These are phyloP conservation scores for Drosera spatulata DNA, from an alignment of 179 eudicot species.

Conservation along the genomic window DNA sequence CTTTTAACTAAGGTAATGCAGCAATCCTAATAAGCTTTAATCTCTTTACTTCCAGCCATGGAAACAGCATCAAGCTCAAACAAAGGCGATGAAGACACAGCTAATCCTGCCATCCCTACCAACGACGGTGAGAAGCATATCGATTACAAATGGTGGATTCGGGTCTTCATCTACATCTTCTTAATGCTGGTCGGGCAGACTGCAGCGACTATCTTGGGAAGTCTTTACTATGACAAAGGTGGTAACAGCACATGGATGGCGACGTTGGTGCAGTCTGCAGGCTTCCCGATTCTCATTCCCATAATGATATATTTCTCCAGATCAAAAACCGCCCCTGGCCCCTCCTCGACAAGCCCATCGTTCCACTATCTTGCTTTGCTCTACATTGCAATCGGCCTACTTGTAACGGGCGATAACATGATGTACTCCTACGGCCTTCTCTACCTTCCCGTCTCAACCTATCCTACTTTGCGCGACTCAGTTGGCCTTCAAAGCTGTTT, in stretches of 20 bases:
- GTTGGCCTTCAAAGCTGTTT: conserved; percentile 52
- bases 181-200: conserved; percentile 47
- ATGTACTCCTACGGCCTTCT: conserved; percentile 54
- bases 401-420: conserved; percentile 28
- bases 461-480: conserved; percentile 50
- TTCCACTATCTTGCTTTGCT: conserved; percentile 11
- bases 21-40: too few relatives aligned
- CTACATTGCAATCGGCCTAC: conserved; percentile 36
- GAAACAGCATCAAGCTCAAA: background rate
- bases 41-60: too few relatives aligned
- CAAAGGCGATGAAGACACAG: background rate
- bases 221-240: conserved; percentile 53
- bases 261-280: conserved; percentile 45
- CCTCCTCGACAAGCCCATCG: background rate
- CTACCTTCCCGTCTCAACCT: conserved; percentile 64
- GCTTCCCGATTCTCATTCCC: conserved; percentile 49
- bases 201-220: conserved; percentile 37
- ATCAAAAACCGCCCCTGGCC: background rate
- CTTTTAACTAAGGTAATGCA: too few relatives aligned
- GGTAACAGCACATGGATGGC: conserved; percentile 49
- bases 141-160: conserved; percentile 27
- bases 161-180: conserved; percentile 23
- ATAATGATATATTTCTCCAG: conserved; percentile 9
- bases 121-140: background rate
- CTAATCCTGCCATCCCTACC: background rate